Evolutionary conservation across 352 stramenopile species (phyloP), one percentile per base, ranked within the genome.

Genomic region (Pythium sukuiense): DNA sequence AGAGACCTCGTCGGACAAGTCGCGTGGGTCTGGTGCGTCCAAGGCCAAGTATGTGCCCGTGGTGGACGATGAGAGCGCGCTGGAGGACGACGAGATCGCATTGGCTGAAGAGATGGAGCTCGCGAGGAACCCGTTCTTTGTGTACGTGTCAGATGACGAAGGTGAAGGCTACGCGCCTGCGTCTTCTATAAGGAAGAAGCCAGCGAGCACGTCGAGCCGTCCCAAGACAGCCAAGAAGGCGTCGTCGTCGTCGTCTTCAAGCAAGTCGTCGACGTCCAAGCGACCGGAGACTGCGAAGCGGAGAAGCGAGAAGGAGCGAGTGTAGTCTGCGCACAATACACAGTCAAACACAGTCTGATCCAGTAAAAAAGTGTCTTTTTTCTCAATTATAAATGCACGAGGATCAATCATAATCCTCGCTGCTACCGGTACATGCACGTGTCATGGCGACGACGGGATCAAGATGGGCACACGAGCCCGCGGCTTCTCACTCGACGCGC

Each of bases 131-230:
- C 84, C 84, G 26, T 95, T 92, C 63, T 90, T 95, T 49, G 76
- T 93, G 55, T 95, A 95, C 71, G 81, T 92, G 27, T 89, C 81
- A 5, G 86, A 95, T 59, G 87, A 91, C 0, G 83, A 94, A 65
- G 80, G 82, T 6, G 83, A 93, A 48, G 86, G 86, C 13, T 93
- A 92, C 58, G 86, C 86, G 16, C 81, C 84, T 18, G 86, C 85
- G 14, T 69, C 80, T 14, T 65, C 67, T 33, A 78, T 67, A 43
- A 71, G 81, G 2, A 88, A 81, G 70, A 89, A 85, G 35, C 16
- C 54, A 52, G 33, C 55, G 14, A 26, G 20, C 16, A 63, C 67
- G 29, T 52, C 52, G 18, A 72, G 68, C 53, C 76, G 80, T 11
- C 80, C 79, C 1, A 87, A 86, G 41, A 89, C 83, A 0, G 79